A percentile compares a stretch with the other conserved stretches of the same genome.
phyloP scores from a whole-genome alignment of 768 basidiomycete genomes.

The Lactarius deliciosus region DNA sequence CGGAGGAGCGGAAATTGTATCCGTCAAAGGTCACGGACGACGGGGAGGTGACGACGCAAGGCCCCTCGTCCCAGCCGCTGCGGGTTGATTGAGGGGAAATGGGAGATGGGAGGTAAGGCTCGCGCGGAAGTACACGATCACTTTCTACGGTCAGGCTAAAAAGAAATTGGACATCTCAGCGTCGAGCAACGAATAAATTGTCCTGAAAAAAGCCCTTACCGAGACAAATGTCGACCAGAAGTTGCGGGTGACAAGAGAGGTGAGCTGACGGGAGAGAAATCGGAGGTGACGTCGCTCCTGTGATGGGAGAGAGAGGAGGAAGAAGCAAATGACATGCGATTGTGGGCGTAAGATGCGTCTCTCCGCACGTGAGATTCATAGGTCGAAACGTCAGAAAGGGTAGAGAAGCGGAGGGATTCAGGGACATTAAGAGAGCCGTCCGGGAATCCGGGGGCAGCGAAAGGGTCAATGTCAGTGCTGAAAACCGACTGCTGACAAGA shows the following conservation, averaged over 20 bases:
- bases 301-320: constrained; percentile 55
- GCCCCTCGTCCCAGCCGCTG: constrained; percentile 4
- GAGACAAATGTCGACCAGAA: constrained; percentile 20
- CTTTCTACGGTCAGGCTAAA: constrained; percentile 26
- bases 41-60: constrained; percentile 22
- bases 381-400: constrained; percentile 52
- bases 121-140: constrained; percentile 23
- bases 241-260: constrained; percentile 21
- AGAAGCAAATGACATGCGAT: constrained; percentile 56
- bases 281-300: constrained; percentile 26
- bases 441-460: constrained; percentile 51
- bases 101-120: constrained; percentile 14
- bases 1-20: neutral
- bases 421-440: constrained; percentile 40
- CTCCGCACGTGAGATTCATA: constrained; percentile 46
- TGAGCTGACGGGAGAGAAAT: constrained; percentile 21
- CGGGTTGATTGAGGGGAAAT: constrained; percentile 15
- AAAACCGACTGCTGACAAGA: constrained; percentile 50
- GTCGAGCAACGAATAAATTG: neutral
- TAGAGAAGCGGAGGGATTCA: constrained; percentile 50
- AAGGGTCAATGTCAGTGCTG: constrained; percentile 65
- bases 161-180: neutral
- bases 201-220: constrained; percentile 10
- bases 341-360: constrained; percentile 38
- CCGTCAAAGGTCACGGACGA: constrained; percentile 28